Conservation (phyloP, 352 stramenopile genomes). For the Phytophthora gonapodyides region DNA sequence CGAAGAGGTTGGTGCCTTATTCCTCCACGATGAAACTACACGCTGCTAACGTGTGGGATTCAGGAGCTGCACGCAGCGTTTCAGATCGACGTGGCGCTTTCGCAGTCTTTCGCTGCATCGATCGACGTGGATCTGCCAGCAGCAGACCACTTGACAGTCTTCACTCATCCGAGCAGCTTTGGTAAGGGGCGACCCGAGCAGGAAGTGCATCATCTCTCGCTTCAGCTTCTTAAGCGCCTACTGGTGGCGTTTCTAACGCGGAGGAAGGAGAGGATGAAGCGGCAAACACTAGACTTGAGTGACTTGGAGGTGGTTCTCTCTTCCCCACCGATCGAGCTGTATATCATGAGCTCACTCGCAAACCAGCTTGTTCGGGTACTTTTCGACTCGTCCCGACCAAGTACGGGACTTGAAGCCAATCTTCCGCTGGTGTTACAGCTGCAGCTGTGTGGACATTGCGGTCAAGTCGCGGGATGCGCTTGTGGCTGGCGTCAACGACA, state of each 20-base stretch:
- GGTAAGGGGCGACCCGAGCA: not conserved
- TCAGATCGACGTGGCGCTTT: slow-evolving; percentile 9
- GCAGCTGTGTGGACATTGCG: slow-evolving; percentile 36
- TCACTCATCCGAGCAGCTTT: not conserved
- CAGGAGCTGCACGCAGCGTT: slow-evolving; percentile 10
- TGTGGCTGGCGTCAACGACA: slow-evolving; percentile 41
- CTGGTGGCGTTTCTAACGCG: slow-evolving; percentile 26
- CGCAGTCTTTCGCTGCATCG: not conserved
- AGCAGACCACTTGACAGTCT: slow-evolving; percentile 15
- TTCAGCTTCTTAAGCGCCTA: slow-evolving; percentile 40
- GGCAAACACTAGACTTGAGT: not conserved
- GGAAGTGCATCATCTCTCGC: slow-evolving; percentile 32
- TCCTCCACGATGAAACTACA: no score
- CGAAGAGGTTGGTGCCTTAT: slow-evolving; percentile 3
- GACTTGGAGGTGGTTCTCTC: slow-evolving; percentile 12
- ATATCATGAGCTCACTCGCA: slow-evolving; percentile 2
- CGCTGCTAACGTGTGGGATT: not conserved
- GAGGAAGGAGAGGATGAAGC: slow-evolving; percentile 1
- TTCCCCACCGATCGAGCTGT: slow-evolving; percentile 9
- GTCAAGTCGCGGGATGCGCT: slow-evolving; percentile 3
- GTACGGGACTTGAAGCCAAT: not conserved
- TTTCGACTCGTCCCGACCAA: slow-evolving; percentile 15
- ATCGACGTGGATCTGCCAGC: not conserved
- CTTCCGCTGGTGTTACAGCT: slow-evolving; percentile 18
- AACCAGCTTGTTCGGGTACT: slow-evolving; percentile 19